phyloP scores from a whole-genome alignment of 192 early-diverging fungal species.

The Backusella luteola region DNA sequence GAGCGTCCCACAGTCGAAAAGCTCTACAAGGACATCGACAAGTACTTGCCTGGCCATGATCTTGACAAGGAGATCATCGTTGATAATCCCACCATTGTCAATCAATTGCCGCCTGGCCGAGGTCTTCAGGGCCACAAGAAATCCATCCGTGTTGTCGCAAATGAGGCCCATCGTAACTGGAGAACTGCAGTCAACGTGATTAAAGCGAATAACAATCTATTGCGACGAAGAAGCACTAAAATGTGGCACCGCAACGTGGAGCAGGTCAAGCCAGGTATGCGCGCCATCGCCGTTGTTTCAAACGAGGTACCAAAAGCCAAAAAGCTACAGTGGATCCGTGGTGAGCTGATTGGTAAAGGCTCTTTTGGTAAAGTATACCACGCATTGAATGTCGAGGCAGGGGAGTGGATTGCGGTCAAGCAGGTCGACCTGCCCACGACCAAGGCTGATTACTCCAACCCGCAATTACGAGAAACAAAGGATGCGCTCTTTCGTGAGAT shows the following conservation, averaged over 20 bases:
- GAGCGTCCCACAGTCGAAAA: constrained; percentile 65
- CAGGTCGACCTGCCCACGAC: constrained; percentile 69
- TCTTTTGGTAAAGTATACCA: constrained; percentile 80
- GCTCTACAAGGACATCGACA: constrained; percentile 64
- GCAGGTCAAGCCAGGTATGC: constrained; percentile 45
- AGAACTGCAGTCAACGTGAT: constrained; percentile 27
- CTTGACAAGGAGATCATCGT: constrained; percentile 69
- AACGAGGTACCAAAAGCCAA: constrained; percentile 17
- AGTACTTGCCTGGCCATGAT: constrained; percentile 75
- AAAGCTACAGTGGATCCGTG: constrained; percentile 70
- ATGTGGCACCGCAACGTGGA: constrained; percentile 51
- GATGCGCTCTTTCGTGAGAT: constrained; percentile 74
- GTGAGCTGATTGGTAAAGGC: constrained; percentile 80
- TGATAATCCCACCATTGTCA: constrained; percentile 19
- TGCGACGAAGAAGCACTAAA: constrained; percentile 48
- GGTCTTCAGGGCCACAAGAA: constrained; percentile 36
- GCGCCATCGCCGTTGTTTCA: background rate
- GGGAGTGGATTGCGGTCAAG: constrained; percentile 81
- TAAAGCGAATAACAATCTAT: constrained; percentile 34
- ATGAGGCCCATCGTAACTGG: constrained; percentile 45
- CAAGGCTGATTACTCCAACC: constrained; percentile 43
- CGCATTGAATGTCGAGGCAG: constrained; percentile 65
- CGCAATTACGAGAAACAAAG: constrained; percentile 40
- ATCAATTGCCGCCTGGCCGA: constrained; percentile 18
- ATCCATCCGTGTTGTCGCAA: constrained; percentile 51